Evolutionary conservation across 306 rosid genomes (phyloP).

Genomic region (Pyrus betulifolia): DNA sequence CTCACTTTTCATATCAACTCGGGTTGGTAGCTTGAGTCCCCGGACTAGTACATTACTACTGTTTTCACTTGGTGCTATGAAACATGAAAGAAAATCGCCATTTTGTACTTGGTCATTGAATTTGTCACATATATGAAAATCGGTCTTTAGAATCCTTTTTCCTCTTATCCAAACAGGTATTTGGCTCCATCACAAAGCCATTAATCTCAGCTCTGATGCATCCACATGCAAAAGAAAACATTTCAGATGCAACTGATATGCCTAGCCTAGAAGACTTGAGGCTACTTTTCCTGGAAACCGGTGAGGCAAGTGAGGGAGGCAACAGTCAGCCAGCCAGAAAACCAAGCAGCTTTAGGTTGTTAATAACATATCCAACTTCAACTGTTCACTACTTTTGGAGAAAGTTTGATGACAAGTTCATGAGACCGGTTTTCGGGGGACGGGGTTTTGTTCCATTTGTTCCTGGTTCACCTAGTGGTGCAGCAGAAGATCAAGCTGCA

Average conservation of each 20-base stretch:
- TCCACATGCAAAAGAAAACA: conserved; percentile 31
- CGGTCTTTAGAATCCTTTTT: neutral
- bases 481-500: neutral
- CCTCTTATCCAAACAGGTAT: conserved; percentile 39
- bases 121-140: neutral
- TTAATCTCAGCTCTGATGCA: conserved; percentile 52
- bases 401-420: conserved; percentile 63
- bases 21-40: neutral
- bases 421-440: conserved; percentile 92
- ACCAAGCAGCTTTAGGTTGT: conserved; percentile 32
- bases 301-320: conserved; percentile 17
- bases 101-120: neutral
- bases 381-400: conserved; percentile 77
- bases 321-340: neutral
- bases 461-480: conserved; percentile 48
- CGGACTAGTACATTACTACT: neutral
- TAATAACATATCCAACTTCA: conserved; percentile 39
- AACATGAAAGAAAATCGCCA: neutral
- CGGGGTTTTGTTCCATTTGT: conserved; percentile 56
- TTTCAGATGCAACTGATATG: conserved; percentile 36
- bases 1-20: neutral
- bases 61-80: neutral
- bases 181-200: conserved; percentile 76
- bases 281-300: conserved; percentile 27
- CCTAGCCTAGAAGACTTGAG: conserved; percentile 43